Evolutionary conservation across 1,284 basidiomycete species (phyloP).

Genomic region (Apiotrichum gracile): DNA sequence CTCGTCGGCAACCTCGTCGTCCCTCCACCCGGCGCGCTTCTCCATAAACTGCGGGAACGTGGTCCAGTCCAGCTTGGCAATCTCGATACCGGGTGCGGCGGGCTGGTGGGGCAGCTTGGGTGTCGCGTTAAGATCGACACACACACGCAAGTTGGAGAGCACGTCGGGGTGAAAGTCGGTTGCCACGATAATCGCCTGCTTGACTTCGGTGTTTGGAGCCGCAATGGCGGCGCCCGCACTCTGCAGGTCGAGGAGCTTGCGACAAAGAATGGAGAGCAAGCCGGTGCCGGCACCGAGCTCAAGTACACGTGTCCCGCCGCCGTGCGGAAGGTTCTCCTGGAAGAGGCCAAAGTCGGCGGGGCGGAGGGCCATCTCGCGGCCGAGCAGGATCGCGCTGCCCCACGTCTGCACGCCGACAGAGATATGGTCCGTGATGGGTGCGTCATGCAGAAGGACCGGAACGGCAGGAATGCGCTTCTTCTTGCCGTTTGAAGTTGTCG

Average conservation of each 20-base stretch:
- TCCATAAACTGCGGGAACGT: slow-evolving; percentile 46
- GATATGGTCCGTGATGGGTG: slow-evolving; percentile 65
- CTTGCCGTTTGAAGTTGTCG: not conserved
- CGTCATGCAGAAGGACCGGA: slow-evolving; percentile 60
- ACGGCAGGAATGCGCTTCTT: slow-evolving; percentile 21
- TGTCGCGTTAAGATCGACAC: slow-evolving; percentile 60
- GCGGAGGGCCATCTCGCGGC: slow-evolving; percentile 63
- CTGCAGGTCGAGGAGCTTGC: slow-evolving; percentile 54
- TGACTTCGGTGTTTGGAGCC: not conserved
- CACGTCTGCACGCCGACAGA: slow-evolving; percentile 85
- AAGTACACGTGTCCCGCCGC: slow-evolving; percentile 53
- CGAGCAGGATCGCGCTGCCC: slow-evolving; percentile 77
- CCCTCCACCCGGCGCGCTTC: not conserved
- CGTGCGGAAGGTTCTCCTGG: slow-evolving; percentile 25
- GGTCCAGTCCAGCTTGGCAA: slow-evolving; percentile 64
- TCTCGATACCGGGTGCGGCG: slow-evolving; percentile 44
- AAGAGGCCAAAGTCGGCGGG: slow-evolving; percentile 49
- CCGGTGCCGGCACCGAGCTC: slow-evolving; percentile 87
- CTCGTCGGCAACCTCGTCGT: slow-evolving; percentile 11
- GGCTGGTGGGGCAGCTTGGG: slow-evolving; percentile 6
- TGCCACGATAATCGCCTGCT: slow-evolving; percentile 53
- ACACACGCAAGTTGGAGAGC: slow-evolving; percentile 64
- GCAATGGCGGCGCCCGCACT: slow-evolving; percentile 3
- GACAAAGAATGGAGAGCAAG: slow-evolving; percentile 62
- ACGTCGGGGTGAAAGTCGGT: slow-evolving; percentile 75